Percentiles rank a stretch among this genome's conserved stretches.
These are phyloP conservation scores for Stellera chamaejasme DNA, from an alignment of 345 rosid species.

Conservation along the genomic window DNA sequence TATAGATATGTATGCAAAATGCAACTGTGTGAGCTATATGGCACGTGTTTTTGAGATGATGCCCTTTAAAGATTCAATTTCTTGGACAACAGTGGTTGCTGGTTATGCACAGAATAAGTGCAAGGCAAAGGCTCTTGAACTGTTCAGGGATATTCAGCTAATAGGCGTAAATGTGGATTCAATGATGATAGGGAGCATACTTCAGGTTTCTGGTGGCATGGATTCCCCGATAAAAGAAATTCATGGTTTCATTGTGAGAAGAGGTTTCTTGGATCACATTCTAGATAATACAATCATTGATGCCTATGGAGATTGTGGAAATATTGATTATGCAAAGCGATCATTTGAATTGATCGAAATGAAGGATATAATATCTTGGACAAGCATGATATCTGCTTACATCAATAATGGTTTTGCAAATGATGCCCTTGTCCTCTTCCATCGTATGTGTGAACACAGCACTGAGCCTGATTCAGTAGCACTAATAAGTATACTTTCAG, in stretches of 20 bases:
- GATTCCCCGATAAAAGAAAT: slow-evolving; percentile 44
- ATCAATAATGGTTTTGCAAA: slow-evolving; percentile 44
- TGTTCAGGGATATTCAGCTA: slow-evolving; percentile 40
- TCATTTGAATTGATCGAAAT: slow-evolving; percentile 39
- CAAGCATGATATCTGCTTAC: slow-evolving; percentile 77
- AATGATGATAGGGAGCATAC: slow-evolving; percentile 73
- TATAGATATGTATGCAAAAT: slow-evolving; percentile 76
- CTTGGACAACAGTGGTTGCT: slow-evolving; percentile 76
- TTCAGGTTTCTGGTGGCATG: slow-evolving; percentile 47
- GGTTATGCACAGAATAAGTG: slow-evolving; percentile 61
- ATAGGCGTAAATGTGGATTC: slow-evolving; percentile 39
- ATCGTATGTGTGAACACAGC: slow-evolving; percentile 38
- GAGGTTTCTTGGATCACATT: slow-evolving; percentile 47
- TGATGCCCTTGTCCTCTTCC: slow-evolving; percentile 52
- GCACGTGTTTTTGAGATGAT: slow-evolving; percentile 44
- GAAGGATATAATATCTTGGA: slow-evolving; percentile 86
- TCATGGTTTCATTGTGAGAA: slow-evolving; percentile 54
- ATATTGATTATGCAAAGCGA: slow-evolving; percentile 46
- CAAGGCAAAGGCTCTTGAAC: slow-evolving; percentile 34
- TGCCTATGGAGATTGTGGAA: slow-evolving; percentile 60
- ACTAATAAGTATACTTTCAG: slow-evolving; percentile 50
- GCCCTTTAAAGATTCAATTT: slow-evolving; percentile 53
- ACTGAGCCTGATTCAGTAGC: slow-evolving; percentile 54
- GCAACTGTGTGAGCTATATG: slow-evolving; percentile 44
- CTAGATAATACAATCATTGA: slow-evolving; percentile 51